These are phyloP conservation scores for Fremontodendron californicum DNA, from an alignment of 345 rosid species.

Conservation along the genomic window DNA sequence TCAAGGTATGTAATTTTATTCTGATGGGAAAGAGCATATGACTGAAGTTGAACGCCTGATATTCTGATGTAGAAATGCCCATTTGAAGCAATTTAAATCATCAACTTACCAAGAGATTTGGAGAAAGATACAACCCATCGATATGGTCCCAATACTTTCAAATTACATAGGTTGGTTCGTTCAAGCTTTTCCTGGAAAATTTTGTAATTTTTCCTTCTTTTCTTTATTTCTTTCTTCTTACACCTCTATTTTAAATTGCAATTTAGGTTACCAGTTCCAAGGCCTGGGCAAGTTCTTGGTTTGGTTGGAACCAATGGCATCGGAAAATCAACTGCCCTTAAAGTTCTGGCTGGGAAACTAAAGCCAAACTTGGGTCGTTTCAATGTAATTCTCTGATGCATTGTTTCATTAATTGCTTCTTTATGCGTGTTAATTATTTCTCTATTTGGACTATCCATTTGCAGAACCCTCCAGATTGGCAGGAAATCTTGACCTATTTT, in stretches of 20 bases:
- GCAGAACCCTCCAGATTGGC: constrained; percentile 99
- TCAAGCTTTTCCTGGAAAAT: not conserved
- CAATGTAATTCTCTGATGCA: constrained; percentile 38
- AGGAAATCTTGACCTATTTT: constrained; percentile 91
- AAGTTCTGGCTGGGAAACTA: constrained; percentile 90
- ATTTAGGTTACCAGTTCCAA: constrained; percentile 89
- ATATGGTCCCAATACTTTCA: constrained; percentile 92
- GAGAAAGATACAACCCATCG: constrained; percentile 97
- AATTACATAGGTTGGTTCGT: constrained; percentile 69
- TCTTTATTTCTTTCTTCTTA: not conserved
- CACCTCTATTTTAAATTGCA: not conserved
- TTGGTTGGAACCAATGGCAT: constrained; percentile 99
- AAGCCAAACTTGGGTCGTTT: constrained; percentile 98
- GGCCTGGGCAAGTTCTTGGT: constrained; percentile 99
- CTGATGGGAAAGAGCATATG: not conserved
- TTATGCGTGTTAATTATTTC: constrained; percentile 10
- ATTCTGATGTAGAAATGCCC: constrained; percentile 79
- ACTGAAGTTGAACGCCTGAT: not conserved
- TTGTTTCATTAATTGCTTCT: constrained; percentile 13
- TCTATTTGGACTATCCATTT: constrained; percentile 7
- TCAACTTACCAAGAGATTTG: constrained; percentile 90
- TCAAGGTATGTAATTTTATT: constrained; percentile 54
- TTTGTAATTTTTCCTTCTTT: not conserved
- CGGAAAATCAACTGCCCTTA: constrained; percentile 97
- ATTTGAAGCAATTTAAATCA: constrained; percentile 94